Conservation (phyloP, 2,329 filamentous ascomycete species). For the Paraconiothyrium sp. region DNA sequence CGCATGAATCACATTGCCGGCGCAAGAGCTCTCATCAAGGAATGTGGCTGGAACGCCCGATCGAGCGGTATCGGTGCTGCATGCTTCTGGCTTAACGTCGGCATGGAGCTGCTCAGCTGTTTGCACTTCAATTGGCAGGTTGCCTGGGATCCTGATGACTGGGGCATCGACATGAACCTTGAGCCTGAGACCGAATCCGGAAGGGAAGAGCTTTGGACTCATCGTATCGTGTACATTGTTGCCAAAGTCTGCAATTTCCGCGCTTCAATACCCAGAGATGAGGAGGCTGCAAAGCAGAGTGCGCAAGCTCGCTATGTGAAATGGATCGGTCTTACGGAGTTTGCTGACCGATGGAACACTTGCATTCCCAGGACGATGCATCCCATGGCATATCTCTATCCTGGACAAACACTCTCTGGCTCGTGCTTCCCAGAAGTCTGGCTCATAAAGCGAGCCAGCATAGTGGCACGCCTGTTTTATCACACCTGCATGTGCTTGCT, state of each 20-base stretch:
- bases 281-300: conserved; percentile 67
- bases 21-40: conserved; percentile 84
- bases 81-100: conserved; percentile 94
- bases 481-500: conserved; percentile 86
- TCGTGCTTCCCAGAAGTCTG: conserved; percentile 89
- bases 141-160: conserved; percentile 89
- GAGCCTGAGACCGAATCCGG: conserved; percentile 65
- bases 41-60: conserved; percentile 86
- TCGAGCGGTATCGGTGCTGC: conserved; percentile 82
- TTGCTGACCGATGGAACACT: conserved; percentile 84
- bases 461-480: conserved; percentile 86
- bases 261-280: conserved; percentile 70
- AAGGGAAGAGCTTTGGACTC: conserved; percentile 84
- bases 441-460: conserved; percentile 83
- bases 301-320: conserved; percentile 73
- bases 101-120: conserved; percentile 89
- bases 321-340: conserved; percentile 81
- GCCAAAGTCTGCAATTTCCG: conserved; percentile 89
- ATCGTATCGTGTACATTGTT: conserved; percentile 87
- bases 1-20: conserved; percentile 92
- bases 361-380: conserved; percentile 86
- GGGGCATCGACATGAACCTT: conserved; percentile 85
- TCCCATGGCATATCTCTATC: conserved; percentile 79
- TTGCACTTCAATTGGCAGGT: conserved; percentile 87
- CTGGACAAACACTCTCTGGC: conserved; percentile 71